Evolutionary conservation across 495 filamentous ascomycete genomes (phyloP).

Genomic region (Penicillium pancosmium): DNA sequence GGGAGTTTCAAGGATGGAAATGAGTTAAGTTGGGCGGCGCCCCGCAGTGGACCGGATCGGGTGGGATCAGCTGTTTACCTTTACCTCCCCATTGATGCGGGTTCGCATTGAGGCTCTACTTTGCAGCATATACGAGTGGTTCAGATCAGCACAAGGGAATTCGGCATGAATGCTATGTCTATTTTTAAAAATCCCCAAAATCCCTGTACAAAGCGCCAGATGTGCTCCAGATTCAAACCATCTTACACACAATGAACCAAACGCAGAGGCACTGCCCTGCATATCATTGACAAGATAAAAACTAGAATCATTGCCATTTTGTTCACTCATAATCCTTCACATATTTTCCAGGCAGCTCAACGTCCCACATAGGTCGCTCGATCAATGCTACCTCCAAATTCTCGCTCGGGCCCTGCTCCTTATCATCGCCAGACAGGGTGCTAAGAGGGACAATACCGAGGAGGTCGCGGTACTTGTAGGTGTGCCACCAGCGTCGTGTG

Average conservation of each 20-base stretch:
- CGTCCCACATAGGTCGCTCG: constrained; percentile 83
- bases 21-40: background rate
- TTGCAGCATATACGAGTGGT: background rate
- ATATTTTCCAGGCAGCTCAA: constrained; percentile 76
- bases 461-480: constrained; percentile 89
- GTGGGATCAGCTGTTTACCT: constrained; percentile 15
- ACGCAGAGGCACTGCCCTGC: constrained; percentile 14
- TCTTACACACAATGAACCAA: constrained; percentile 19
- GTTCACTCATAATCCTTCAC: constrained; percentile 65
- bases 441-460: constrained; percentile 80
- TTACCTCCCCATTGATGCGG: background rate
- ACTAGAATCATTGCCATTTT: constrained; percentile 1
- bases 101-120: background rate
- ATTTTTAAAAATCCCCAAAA: constrained; percentile 12
- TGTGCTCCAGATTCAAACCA: constrained; percentile 26
- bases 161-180: constrained; percentile 5
- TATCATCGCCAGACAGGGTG: constrained; percentile 22
- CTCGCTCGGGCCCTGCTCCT: constrained; percentile 29
- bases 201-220: constrained; percentile 31
- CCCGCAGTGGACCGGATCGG: constrained; percentile 17
- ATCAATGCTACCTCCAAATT: constrained; percentile 80
- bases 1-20: background rate
- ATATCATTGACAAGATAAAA: background rate
- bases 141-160: background rate
- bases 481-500: constrained; percentile 66